Percentiles rank a stretch among this genome's conserved stretches.
phyloP scores from a whole-genome alignment of 2,329 filamentous ascomycete genomes.

The Trichoderma oligosporum region DNA sequence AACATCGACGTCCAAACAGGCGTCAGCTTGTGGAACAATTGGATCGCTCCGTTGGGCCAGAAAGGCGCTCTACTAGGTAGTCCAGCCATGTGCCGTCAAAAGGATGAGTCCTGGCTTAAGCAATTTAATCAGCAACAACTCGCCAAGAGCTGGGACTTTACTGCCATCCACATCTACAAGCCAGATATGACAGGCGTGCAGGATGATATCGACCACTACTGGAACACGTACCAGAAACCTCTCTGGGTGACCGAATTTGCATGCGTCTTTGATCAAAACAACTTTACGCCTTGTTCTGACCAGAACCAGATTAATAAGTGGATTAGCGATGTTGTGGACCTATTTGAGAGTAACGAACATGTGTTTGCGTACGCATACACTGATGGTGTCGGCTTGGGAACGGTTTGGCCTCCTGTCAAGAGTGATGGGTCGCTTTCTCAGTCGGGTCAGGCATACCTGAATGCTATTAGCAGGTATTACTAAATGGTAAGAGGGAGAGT shows the following conservation, averaged over 20 bases:
- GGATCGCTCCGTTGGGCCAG: conserved; percentile 67
- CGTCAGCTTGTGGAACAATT: conserved; percentile 44
- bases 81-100: conserved; percentile 58
- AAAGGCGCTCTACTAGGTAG: conserved; percentile 50
- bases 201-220: conserved; percentile 22
- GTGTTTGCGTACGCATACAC: conserved; percentile 23
- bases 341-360: conserved; percentile 21
- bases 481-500: neutral
- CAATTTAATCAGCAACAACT: conserved; percentile 18
- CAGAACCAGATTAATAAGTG: conserved; percentile 21
- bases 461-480: conserved; percentile 22
- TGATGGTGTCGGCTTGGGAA: conserved; percentile 19
- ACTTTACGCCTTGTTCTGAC: conserved; percentile 19
- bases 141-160: conserved; percentile 20
- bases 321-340: conserved; percentile 20
- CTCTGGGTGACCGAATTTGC: conserved; percentile 22
- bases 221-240: conserved; percentile 23
- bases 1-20: conserved; percentile 32
- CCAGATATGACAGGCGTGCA: conserved; percentile 21
- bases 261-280: conserved; percentile 21
- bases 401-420: conserved; percentile 19
- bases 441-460: conserved; percentile 22
- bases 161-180: conserved; percentile 22
- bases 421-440: conserved; percentile 19
- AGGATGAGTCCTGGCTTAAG: conserved; percentile 22